Evolutionary conservation across 75 land plant genomes (phyloP).

Genomic region (Larix kaempferi): DNA sequence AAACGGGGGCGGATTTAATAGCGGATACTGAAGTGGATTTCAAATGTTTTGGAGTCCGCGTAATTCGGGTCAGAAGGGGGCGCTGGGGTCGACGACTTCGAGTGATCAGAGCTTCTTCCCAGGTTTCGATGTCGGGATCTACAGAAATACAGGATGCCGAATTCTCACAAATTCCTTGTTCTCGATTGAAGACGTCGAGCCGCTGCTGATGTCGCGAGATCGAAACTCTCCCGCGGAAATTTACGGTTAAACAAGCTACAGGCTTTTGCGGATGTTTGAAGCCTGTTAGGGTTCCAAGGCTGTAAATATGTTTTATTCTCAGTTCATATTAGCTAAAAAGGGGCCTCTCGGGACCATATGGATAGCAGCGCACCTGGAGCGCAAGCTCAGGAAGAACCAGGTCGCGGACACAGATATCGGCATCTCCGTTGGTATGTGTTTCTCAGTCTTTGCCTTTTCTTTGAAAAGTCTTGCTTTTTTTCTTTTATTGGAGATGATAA

Average conservation of each 20-base stretch:
- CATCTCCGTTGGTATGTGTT: slow-evolving; percentile 81
- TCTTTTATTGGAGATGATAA: background rate
- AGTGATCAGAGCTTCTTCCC: background rate
- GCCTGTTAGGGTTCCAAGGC: background rate
- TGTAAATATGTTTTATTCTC: slow-evolving; percentile 83
- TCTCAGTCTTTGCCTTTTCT: background rate
- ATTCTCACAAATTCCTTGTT: background rate
- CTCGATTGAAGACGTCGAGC: background rate
- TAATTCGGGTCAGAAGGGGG: slow-evolving; percentile 8
- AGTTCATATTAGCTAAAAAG: slow-evolving; percentile 97
- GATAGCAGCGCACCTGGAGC: slow-evolving; percentile 98
- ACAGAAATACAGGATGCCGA: background rate
- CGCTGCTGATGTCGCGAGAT: background rate
- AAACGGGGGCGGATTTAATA: background rate
- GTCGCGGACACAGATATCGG: slow-evolving; percentile 98
- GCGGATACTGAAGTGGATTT: background rate
- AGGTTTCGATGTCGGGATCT: too few species aligned
- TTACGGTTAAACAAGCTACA: background rate
- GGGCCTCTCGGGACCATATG: slow-evolving; percentile 98
- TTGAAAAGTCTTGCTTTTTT: background rate
- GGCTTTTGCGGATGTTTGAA: background rate
- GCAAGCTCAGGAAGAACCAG: slow-evolving; percentile 96
- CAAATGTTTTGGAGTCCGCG: slow-evolving; percentile 12
- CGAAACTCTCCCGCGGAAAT: background rate
- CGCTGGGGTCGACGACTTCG: background rate